These are phyloP conservation scores for Pachysandra terminalis DNA, from an alignment of 164 flowering plant species.

Conservation along the genomic window DNA sequence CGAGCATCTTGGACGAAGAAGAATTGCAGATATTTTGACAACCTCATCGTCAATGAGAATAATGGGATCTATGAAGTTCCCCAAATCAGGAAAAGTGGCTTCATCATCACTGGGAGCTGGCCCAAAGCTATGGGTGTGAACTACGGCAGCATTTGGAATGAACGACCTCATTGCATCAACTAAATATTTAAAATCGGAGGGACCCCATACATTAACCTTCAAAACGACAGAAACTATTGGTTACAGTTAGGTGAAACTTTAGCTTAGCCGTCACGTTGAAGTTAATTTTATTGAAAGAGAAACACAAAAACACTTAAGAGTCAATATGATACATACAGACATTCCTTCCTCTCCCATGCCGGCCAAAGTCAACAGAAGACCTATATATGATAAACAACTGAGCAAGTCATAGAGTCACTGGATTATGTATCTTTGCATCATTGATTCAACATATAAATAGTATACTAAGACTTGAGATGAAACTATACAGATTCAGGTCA, in stretches of 20 bases:
- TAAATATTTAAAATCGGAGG: conserved; percentile 83
- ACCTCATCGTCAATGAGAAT: conserved; percentile 77
- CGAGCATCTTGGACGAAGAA: conserved; percentile 44
- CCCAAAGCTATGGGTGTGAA: conserved; percentile 80
- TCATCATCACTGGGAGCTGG: conserved; percentile 33
- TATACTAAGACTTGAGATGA: neutral
- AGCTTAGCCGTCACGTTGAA: too few species aligned
- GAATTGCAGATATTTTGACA: conserved; percentile 83
- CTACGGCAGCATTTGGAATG: conserved; percentile 92
- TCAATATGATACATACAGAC: conserved; percentile 58
- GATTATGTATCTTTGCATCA: neutral
- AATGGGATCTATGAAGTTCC: conserved; percentile 39
- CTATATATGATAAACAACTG: conserved; percentile 29
- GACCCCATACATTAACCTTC: conserved; percentile 94
- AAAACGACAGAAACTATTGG: conserved; percentile 21
- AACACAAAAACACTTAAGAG: neutral
- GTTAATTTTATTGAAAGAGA: neutral
- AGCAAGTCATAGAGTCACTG: conserved; percentile 3
- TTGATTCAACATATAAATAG: neutral
- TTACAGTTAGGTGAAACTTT: too few species aligned
- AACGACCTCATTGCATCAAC: conserved; percentile 86
- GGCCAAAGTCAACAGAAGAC: conserved; percentile 91
- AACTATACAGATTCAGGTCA: neutral
- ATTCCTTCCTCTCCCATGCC: conserved; percentile 93
- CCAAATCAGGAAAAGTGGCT: conserved; percentile 18